Base-by-base conservation (phyloP, 2,329 filamentous ascomycete species). In the Boeremia lycopersici region DNA sequence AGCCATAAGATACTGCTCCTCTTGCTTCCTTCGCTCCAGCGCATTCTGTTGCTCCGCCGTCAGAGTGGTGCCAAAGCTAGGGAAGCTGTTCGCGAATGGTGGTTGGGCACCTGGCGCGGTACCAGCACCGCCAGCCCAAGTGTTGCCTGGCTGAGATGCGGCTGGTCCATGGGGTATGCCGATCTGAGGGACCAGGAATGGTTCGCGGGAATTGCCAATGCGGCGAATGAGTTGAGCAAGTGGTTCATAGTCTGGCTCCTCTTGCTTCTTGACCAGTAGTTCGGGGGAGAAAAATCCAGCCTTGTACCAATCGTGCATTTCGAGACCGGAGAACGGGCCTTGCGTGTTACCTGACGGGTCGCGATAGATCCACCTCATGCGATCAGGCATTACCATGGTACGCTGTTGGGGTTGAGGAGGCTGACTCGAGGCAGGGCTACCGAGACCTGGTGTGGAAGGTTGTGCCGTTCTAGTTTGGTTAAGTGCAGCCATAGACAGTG, bases 281-380 rank as follows among this genome's bases (percentile, higher is more conserved):
- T 99, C 93, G 0, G 93, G 88, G 0, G 91, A 96, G 77, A 99
- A 99, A 78, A 98, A 99, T 40, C 93, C 93, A 33, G 93, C 93
- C 74, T 98, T 98, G 78, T 98, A 99, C 95, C 95, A 99, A 68
- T 99, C 96, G 65, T 99, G 96, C 95, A 99, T 99, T 76, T 99
- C 95, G 44, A 99, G 79, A 1, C 95, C 95, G 34, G 92, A 97
- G 77, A 95, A 99, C 0, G 95, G 95, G 0, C 95, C 95, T 72
- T 99, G 95, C 6, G 91, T 88, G 59, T 91, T 89, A 19, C 92
- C 92, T 71, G 96, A 91, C 5, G 95, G 95, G 72, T 99, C 95
- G 47, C 96, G 87, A 72, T 99, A 99, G 15, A 97, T 93, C 95
- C 95, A 99, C 67, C 93, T 85, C 92, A 99, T 99, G 12, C 96